Evolutionary conservation across 1,284 basidiomycete species (phyloP).

Genomic region (Naganishia cerealis): DNA sequence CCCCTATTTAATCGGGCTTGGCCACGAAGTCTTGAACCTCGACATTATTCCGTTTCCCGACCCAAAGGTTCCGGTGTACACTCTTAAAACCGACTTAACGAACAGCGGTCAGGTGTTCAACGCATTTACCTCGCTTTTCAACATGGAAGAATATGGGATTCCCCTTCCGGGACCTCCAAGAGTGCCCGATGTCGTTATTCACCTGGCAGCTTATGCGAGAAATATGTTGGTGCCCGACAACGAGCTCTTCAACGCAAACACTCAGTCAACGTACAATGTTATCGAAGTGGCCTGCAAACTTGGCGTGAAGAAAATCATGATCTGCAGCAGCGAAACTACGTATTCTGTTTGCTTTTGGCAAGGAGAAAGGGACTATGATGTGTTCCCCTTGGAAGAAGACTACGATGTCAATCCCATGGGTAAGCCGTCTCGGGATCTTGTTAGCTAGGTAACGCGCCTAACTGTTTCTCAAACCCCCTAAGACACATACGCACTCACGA

Average conservation of each 20-base stretch:
- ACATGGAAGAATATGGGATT: conserved; percentile 41
- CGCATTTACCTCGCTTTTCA: conserved; percentile 43
- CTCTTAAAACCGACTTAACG: conserved; percentile 46
- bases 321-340: conserved; percentile 43
- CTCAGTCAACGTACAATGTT: conserved; percentile 45
- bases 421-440: not conserved
- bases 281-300: conserved; percentile 47
- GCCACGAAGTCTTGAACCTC: conserved; percentile 47
- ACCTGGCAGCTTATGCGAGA: conserved; percentile 46
- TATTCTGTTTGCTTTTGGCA: conserved; percentile 48
- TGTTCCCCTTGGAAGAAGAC: conserved; percentile 46
- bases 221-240: conserved; percentile 46
- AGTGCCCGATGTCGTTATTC: conserved; percentile 42
- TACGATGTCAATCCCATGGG: conserved; percentile 35
- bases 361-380: conserved; percentile 44
- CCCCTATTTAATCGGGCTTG: conserved; percentile 44
- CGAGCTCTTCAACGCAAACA: conserved; percentile 42
- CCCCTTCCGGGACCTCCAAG: conserved; percentile 30
- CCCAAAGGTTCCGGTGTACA: conserved; percentile 41
- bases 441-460: not conserved
- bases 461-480: conserved; percentile 34
- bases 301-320: conserved; percentile 46
- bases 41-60: conserved; percentile 44
- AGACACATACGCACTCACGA: conserved; percentile 44
- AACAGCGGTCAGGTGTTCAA: conserved; percentile 48